Evolutionary conservation across 139 green algal genomes (phyloP).

Genomic region (Haematococcus lacustris): DNA sequence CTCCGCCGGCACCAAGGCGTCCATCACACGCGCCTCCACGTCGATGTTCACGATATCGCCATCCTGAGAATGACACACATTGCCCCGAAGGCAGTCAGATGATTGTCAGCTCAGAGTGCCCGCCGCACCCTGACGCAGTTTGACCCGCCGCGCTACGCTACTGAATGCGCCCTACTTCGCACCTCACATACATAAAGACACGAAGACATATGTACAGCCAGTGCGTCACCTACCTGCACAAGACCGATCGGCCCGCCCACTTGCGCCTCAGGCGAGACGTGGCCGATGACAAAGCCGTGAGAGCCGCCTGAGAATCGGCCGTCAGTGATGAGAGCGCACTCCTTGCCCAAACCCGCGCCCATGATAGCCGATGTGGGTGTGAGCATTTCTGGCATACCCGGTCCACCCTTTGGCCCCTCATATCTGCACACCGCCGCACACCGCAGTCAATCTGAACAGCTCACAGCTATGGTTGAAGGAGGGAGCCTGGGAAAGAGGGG

Average conservation of each 20-base stretch:
- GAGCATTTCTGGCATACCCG: constrained; percentile 98
- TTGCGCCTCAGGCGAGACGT: constrained; percentile 92
- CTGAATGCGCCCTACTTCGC: too few species aligned
- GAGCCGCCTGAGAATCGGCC: constrained; percentile 92
- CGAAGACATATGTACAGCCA: too few species aligned
- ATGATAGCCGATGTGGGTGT: constrained; percentile 96
- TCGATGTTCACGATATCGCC: constrained; percentile 93
- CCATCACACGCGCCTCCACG: constrained; percentile 68
- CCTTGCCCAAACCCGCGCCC: constrained; percentile 91
- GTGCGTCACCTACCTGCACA: constrained; percentile 55
- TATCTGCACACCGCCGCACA: constrained; percentile 53
- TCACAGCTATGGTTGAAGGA: background rate
- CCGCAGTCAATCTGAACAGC: background rate
- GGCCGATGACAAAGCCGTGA: constrained; percentile 97
- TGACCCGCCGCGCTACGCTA: too few species aligned
- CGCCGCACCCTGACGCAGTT: too few species aligned
- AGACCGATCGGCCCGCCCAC: constrained; percentile 86
- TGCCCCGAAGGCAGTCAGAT: too few species aligned
- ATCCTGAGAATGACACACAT: too few species aligned
- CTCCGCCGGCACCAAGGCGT: constrained; percentile 65
- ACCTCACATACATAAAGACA: too few species aligned
- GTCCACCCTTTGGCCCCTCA: constrained; percentile 93
- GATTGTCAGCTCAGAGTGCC: too few species aligned
- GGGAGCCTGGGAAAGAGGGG: too few species aligned
- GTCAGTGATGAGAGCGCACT: constrained; percentile 94